These are phyloP conservation scores for Kwoniella botswanensis DNA, from an alignment of 768 basidiomycete species.

Conservation along the genomic window DNA sequence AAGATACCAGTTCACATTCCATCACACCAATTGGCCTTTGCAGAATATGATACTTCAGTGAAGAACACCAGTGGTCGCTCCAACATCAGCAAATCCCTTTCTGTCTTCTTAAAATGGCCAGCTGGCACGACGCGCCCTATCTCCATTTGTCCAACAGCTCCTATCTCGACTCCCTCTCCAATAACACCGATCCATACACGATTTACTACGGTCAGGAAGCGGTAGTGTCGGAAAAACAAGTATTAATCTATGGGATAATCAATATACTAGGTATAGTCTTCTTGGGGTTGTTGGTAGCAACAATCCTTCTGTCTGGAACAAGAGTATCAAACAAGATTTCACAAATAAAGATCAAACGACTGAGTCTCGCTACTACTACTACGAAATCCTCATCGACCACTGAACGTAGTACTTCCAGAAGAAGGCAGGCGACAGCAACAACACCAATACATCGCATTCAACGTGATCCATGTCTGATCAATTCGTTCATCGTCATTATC, in stretches of 20 bases:
- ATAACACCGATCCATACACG: conserved; percentile 15
- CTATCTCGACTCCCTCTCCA: conserved; percentile 14
- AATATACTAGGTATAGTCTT: conserved; percentile 16
- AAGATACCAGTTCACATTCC: no score
- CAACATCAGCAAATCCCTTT: not conserved
- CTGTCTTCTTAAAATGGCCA: not conserved
- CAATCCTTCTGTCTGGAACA: conserved; percentile 9
- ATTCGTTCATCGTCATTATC: conserved; percentile 26
- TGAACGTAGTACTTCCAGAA: no score
- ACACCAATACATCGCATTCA: not conserved
- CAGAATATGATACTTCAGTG: no score
- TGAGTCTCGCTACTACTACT: not conserved
- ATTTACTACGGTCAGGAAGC: conserved; percentile 19
- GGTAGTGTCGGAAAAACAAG: not conserved
- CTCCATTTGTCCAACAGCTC: conserved; percentile 10
- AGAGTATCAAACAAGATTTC: not conserved
- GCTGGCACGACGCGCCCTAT: conserved; percentile 11
- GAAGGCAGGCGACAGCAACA: no score
- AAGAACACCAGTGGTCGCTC: not conserved
- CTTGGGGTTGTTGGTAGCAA: not conserved
- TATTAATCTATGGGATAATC: conserved; percentile 2
- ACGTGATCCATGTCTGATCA: conserved; percentile 24
- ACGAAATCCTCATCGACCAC: not conserved
- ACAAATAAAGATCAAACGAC: no score
- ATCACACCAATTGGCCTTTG: no score